Evolutionary conservation across 1,284 basidiomycete species (phyloP), one percentile per base, ranked within the genome.

Genomic region (Cystobasidium slooffiae): DNA sequence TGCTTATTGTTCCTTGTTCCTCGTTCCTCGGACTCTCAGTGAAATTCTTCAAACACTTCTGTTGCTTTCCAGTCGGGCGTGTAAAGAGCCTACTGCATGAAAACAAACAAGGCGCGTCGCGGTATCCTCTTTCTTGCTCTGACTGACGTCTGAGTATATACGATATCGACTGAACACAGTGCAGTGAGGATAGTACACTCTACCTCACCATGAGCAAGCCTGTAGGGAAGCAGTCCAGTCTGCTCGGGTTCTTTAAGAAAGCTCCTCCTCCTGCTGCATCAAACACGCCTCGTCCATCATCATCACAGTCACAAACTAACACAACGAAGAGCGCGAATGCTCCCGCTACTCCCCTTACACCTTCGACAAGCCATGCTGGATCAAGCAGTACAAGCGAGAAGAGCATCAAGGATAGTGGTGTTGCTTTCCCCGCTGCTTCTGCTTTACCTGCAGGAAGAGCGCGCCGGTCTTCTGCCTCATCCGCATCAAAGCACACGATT

Each of bases 211-310:
- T 61, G 55, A 75, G 68, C 53, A 74, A 68, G 65, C 64, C 65
- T 24, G 55, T 44, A 14, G 52, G 39, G 39, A 74, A 83, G 66
- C 84, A 84, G 76, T 79, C 82, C 5, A 83, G 83, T 7, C 80
- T 85, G 41, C 78, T 82, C 41, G 78, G 81, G 20, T 85, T 84
- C 82, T 85, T 85, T 72, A 78, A 64, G 73, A 68, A 75, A 74
- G 64, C 44, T 41, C 47, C 72, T 39, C 43, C 68, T 16, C 9
- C 31, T 52, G 58, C 70, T 51, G 75, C 74, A 41, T 63, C 49
- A 24, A 70, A 58, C 20, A 52, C 79, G 37, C 41, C 62, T 31
- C 58, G 37, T 22, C 24, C 41, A 16, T 49, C 58, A 16, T 63
- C 75, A n/a, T 41, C 49, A 62, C 31, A 31, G 31, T 31, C 10